Evolutionary conservation across 306 rosid genomes (phyloP).

Genomic region (Datisca glomerata): DNA sequence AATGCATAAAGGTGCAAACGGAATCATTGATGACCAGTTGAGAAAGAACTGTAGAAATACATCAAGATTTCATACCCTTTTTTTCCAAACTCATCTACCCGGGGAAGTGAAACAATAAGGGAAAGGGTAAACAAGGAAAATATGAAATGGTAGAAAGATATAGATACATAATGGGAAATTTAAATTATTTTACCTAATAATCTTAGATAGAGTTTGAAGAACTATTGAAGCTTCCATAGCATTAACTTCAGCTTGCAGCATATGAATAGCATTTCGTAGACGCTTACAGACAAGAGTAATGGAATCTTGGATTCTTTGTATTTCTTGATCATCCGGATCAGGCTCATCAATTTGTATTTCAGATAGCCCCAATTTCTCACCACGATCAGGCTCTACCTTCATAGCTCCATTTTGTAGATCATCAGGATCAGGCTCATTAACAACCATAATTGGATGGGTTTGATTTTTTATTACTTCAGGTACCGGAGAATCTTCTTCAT

Average conservation of each 20-base stretch:
- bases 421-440: constrained; percentile 18
- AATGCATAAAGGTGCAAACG: constrained; percentile 7
- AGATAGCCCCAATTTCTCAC: constrained; percentile 26
- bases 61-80: too few relatives aligned
- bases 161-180: too few relatives aligned
- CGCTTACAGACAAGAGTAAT: constrained; percentile 46
- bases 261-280: constrained; percentile 45
- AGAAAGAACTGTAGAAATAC: background rate
- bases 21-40: background rate
- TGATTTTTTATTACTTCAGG: constrained; percentile 10
- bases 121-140: too few relatives aligned
- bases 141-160: too few relatives aligned
- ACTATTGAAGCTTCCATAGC: constrained; percentile 35
- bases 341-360: constrained; percentile 50
- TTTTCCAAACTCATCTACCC: too few relatives aligned
- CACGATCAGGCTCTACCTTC: constrained; percentile 39
- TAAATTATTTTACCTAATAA: constrained; percentile 39
- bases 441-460: constrained; percentile 13
- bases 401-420: constrained; percentile 21
- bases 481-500: constrained; percentile 13
- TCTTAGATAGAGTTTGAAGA: constrained; percentile 64
- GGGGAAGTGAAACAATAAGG: constrained; percentile 2
- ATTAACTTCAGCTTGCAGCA: constrained; percentile 45
- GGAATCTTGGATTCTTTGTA: constrained; percentile 66
- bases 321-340: constrained; percentile 78